Evolutionary conservation across 805 yeast species (phyloP), one percentile per base, ranked within the genome.

Genomic region (Cyberlindnera lachancei): DNA sequence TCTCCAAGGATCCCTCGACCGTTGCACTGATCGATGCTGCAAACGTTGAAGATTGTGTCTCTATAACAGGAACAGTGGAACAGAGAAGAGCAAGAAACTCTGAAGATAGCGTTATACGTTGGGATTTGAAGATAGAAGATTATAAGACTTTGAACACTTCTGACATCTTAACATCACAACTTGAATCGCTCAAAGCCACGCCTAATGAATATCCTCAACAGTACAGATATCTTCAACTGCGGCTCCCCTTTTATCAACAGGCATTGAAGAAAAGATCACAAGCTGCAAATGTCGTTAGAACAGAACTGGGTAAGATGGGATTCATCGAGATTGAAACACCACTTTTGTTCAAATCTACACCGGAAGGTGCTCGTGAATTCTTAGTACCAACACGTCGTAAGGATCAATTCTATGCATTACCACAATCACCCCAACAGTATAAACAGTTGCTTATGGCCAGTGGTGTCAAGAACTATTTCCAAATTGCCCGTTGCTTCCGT

Each of bases 341-440:
- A 1, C 55, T 90, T 6, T 59, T 92, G 18, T 92, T 92, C 66
- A 88, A 92, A 51, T 83, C 95, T 2, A 92, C 98, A 0, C 98
- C 98, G 0, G 98, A 92, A 56, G 98, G 98, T 12, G 98, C 98
- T 2, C 67, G 94, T 23, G 99, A 92, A 57, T 92, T 90, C 53
- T 58, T 92, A 29, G 96, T 92, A 0, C 98, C 98, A 1, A 85
- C 96, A 0, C 68, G 97, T 42, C 60, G 69, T 12, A 52, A 60
- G 2, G 57, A 59, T 3, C 59, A 64, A 18, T 81, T 83, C 55
- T 92, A 90, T 54, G 96, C 98, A 0, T 64, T 92, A 18, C 96
- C 97, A 0, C 99, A 92, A 55, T 85, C 96, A 12, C 99, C 98
- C 0, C 99, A 92, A 53, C 98, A 92, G 53, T 92, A 90, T 53